A percentile compares a stretch with the other conserved stretches of the same genome.
Evolutionary conservation across 169 alveolate genomes (phyloP).

Genomic region (Plasmodium berghei): DNA sequence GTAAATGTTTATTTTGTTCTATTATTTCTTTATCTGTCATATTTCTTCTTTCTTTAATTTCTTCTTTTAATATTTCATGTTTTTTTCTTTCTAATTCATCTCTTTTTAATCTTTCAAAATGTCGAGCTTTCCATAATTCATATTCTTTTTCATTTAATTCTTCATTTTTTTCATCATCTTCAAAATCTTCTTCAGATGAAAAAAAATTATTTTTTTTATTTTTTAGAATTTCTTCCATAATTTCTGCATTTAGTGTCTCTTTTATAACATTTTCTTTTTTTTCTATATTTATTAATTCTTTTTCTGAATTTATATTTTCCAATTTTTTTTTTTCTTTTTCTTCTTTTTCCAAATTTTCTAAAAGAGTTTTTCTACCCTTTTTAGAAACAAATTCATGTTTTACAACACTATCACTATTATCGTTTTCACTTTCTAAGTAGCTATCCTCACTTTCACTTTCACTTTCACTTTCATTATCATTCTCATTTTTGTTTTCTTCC

Average conservation of each 20-base stretch:
- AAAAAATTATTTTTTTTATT: constrained; percentile 48
- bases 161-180: constrained; percentile 57
- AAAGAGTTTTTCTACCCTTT: constrained; percentile 16
- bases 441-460: constrained; percentile 2
- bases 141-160: constrained; percentile 72
- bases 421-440: constrained; percentile 7
- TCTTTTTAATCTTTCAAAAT: constrained; percentile 82
- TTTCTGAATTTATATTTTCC: constrained; percentile 11
- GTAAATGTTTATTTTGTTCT: constrained; percentile 47
- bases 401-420: constrained; percentile 11
- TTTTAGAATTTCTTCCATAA: constrained; percentile 34
- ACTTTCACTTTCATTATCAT: constrained; percentile 8
- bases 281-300: constrained; percentile 43
- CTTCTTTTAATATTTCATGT: constrained; percentile 76
- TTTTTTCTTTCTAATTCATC: constrained; percentile 82
- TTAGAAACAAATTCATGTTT: constrained; percentile 51
- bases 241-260: constrained; percentile 41
- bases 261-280: constrained; percentile 65
- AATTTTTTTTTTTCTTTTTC: constrained; percentile 8
- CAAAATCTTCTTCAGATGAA: constrained; percentile 74
- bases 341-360: constrained; percentile 31
- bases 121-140: constrained; percentile 88
- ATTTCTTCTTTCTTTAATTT: constrained; percentile 31
- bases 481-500: background rate
- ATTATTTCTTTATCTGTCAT: constrained; percentile 62